Evolutionary conservation across 2,329 filamentous ascomycete genomes (phyloP), one percentile per base, ranked within the genome.

Genomic region (Lachnellula hyalina): DNA sequence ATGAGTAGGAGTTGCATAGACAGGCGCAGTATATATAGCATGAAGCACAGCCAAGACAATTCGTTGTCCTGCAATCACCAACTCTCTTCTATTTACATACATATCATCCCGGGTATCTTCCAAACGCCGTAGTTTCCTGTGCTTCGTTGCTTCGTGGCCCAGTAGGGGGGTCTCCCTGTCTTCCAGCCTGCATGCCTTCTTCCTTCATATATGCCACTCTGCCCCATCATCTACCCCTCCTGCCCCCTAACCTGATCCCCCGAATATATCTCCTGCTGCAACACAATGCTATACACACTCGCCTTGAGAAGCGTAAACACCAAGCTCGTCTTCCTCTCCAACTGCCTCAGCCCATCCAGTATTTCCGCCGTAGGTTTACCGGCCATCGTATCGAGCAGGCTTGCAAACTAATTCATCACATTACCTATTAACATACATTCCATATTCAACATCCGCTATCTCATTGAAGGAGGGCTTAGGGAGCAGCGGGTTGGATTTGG

Each of bases 271-370:
- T 97, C 90, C 80, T 97, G 93, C 80, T 99, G 93, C 76, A 99
- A 73, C 58, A 99, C 92, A 75, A 99, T 99, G 70, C 89, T 96
- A 75, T 99, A 99, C 61, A 99, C 94, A 72, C 93, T 97, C 17
- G 94, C 93, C 77, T 99, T 99, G 69, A 99, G 80, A 69, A 97
- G 74, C 59, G 94, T 99, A 73, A 96, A 97, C 21, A 96, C 93
- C 52, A 96, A 77, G 63, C 90, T 91, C 44, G 93, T 96, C 78
- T 97, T 96, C 65, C 94, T 81, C 77, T 99, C 94, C 52, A 99
- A 77, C 44, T 92, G 86, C 52, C 94, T 80, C 64, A 99, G 78
- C 8, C 89, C 87, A 71, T 99, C 90, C 51, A 95, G 80, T 54
- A 95, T 92, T 62, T 89, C 90, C 6, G 87, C 86, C 21, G 90